Conservation (phyloP, 495 filamentous ascomycete genomes). For the Bombardia bombarda region DNA sequence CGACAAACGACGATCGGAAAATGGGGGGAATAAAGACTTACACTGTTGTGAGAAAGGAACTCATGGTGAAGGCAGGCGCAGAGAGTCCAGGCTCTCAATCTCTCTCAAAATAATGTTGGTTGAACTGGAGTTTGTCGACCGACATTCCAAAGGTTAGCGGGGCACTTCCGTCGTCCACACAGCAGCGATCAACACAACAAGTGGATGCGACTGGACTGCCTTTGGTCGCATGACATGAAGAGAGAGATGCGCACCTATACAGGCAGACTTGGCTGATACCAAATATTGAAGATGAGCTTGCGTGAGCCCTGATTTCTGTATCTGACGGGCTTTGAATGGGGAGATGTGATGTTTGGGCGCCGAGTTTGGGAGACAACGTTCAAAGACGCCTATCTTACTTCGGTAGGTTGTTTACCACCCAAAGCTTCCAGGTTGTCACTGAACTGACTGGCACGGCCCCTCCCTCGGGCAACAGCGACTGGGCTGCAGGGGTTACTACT, state of each 20-base stretch:
- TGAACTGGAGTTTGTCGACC: conserved; percentile 13
- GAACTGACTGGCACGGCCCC: too few relatives aligned
- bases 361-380: too few relatives aligned
- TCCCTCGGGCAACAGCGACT: too few relatives aligned
- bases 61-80: conserved; percentile 20
- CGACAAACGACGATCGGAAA: background rate
- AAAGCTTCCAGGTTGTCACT: too few relatives aligned
- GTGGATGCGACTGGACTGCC: too few relatives aligned
- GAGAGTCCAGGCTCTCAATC: conserved; percentile 2
- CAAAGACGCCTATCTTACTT: too few relatives aligned
- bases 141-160: conserved; percentile 20
- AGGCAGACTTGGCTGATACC: background rate
- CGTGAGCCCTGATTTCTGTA: background rate
- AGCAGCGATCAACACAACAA: too few relatives aligned
- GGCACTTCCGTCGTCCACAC: conserved; percentile 8
- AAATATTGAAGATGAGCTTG: background rate
- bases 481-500: too few relatives aligned
- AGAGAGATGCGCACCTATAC: background rate
- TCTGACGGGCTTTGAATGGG: background rate
- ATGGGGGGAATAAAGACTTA: conserved; percentile 12
- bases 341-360: too few relatives aligned
- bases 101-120: conserved; percentile 12
- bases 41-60: conserved; percentile 30
- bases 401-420: too few relatives aligned
- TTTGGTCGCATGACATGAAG: too few relatives aligned